Evolutionary conservation across 2,329 filamentous ascomycete species (phyloP).

Genomic region (Colletotrichum sp.): DNA sequence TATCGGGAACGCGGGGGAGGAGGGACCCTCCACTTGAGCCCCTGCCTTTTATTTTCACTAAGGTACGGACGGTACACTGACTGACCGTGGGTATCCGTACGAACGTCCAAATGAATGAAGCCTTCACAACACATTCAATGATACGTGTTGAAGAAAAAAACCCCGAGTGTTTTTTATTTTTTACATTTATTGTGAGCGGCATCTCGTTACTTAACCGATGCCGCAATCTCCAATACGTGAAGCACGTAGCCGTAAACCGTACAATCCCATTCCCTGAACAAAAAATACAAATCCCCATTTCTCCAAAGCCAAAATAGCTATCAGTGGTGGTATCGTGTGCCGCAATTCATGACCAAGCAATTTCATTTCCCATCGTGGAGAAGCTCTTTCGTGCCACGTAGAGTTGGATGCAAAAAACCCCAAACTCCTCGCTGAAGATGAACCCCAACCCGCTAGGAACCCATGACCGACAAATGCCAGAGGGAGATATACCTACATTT

Average conservation of each 20-base stretch:
- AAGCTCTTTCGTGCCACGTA: constrained; percentile 56
- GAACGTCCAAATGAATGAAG: neutral
- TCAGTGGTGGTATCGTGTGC: constrained; percentile 7
- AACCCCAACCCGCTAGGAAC: constrained; percentile 28
- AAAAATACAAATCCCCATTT: neutral
- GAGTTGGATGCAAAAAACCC: constrained; percentile 43
- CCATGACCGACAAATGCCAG: constrained; percentile 44
- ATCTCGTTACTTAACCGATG: neutral
- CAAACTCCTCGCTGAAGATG: constrained; percentile 58
- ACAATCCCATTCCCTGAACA: neutral
- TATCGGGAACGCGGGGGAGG: constrained; percentile 5
- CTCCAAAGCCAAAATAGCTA: neutral
- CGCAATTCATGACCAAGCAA: constrained; percentile 21
- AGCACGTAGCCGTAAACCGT: neutral
- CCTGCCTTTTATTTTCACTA: neutral
- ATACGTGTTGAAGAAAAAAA: neutral
- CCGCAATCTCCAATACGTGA: neutral
- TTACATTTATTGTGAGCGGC: neutral
- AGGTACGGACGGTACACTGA: neutral
- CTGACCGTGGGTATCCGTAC: too few species aligned
- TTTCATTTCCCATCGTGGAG: constrained; percentile 35
- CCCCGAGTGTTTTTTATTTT: neutral
- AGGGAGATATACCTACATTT: constrained; percentile 54
- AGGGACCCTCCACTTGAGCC: neutral
- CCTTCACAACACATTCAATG: neutral